Evolutionary conservation across 1,139 yeast genomes (phyloP).

Genomic region (Suhomyces bolitotheri): DNA sequence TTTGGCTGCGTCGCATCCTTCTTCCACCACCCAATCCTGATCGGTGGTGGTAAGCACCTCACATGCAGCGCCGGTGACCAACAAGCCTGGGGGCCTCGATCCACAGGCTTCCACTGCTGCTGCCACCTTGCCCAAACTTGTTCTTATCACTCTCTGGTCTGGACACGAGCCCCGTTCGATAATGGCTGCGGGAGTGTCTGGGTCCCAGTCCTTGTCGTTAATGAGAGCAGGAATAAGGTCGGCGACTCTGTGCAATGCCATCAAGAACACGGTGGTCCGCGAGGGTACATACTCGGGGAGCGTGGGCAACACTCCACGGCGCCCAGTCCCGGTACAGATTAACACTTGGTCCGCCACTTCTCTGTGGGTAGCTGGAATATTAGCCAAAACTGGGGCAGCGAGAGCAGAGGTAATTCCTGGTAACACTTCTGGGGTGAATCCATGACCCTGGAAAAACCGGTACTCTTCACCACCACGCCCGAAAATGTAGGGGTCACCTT

Average conservation of each 20-base stretch:
- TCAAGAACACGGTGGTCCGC: slow-evolving; percentile 83
- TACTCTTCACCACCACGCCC: slow-evolving; percentile 97
- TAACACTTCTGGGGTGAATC: slow-evolving; percentile 69
- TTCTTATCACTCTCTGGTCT: slow-evolving; percentile 83
- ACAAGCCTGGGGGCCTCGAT: slow-evolving; percentile 89
- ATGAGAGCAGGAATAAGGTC: slow-evolving; percentile 64
- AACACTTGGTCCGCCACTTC: slow-evolving; percentile 91
- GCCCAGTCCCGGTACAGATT: slow-evolving; percentile 93
- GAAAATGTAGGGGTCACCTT: slow-evolving; percentile 95
- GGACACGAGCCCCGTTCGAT: slow-evolving; percentile 93
- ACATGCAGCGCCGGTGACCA: slow-evolving; percentile 83
- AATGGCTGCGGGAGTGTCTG: slow-evolving; percentile 74
- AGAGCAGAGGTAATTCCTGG: slow-evolving; percentile 93
- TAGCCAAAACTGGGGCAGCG: slow-evolving; percentile 83
- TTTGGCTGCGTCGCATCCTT: slow-evolving; percentile 41
- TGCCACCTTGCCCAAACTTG: slow-evolving; percentile 64
- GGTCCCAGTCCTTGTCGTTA: slow-evolving; percentile 62
- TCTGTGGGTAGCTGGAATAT: slow-evolving; percentile 89
- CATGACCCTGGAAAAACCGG: slow-evolving; percentile 63
- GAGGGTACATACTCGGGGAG: slow-evolving; percentile 71
- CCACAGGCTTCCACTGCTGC: slow-evolving; percentile 80
- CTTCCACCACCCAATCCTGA: slow-evolving; percentile 56
- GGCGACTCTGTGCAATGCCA: slow-evolving; percentile 84
- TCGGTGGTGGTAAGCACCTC: slow-evolving; percentile 47
- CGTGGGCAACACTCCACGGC: slow-evolving; percentile 78